Evolutionary conservation across 1,139 yeast genomes (phyloP), one percentile per base, ranked within the genome.

Genomic region (Taiozyma sp.): DNA sequence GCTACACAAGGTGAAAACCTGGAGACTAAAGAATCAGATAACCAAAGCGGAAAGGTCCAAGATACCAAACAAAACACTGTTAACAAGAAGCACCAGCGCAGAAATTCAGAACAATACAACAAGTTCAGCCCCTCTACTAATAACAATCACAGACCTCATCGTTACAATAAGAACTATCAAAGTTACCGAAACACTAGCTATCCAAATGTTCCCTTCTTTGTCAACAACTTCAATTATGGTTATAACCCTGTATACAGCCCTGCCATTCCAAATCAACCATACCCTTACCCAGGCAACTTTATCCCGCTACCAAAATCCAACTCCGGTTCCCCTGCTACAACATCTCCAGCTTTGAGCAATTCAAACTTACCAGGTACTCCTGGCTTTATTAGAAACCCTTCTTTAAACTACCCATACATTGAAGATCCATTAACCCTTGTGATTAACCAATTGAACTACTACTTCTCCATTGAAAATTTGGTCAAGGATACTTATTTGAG

Each of bases 391-490:
- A 22, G 29, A 40, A 40, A 40, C 13, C 29, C 16, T 14, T 6
- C 29, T 11, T 14, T 40, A 40, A 14, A 45, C 2, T 53, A 49
- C 32, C 46, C 53, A 28, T 48, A 45, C 40, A 39, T 42, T 26
- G 60, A 58, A 26, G 57, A 56, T 34, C 55, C 58, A 34, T 28
- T 57, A 8, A 44, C 45, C 4, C 45, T 51, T 13, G 56, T 59
- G n/a, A 46, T 52, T 4, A 49, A 73, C 56, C 95, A 87, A 70
- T 72, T 87, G 53, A 88, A 84, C 62, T 89, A 89, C 72, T 89
- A 89, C 69, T 85, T 89, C 67, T 84, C 93, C 9, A 75, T 83
- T 49, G 95, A 87, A 58, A 89, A 89, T 68, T 76, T 89, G 67
- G 74, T 87, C 60, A 85, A 86, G 69, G 97, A 89, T 68, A 71